Base-by-base conservation (phyloP, 2,329 filamentous ascomycete species). In the Curvularia hawaiiensis region DNA sequence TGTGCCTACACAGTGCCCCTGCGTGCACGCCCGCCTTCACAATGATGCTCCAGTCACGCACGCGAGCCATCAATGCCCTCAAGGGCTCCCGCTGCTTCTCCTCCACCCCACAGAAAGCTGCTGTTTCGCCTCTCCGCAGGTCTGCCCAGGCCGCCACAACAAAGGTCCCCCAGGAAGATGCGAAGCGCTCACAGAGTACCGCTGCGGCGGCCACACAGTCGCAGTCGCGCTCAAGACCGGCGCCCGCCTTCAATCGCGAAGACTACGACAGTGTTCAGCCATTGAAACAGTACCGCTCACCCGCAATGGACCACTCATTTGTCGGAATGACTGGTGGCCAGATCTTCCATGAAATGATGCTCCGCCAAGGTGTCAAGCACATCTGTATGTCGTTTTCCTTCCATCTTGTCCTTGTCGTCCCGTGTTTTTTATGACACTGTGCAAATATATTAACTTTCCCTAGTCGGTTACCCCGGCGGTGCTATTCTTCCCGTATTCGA, bases 301-400 rank as follows among this genome's bases (percentile, higher is more conserved):
- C 77, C 22, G 80, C 82, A 66, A 80, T 83, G 80, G 81, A 83
- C 71, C 80, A 83, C 67, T 81, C 79, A 59, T 96, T 98, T 78
- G 92, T 98, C 73, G 94, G 94, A 63, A 94, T 93, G 84, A 96
- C 88, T 49, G 94, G 95, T 74, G 95, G 95, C 74, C 89, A 97
- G 79, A 97, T 98, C 69, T 97, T 98, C 79, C 93, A 98, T 78
- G 94, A 98, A 80, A 98, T 98, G 94, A 97, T 99, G 93, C 84
- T 96, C 61, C 85, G 94, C 73, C 90, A 94, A 69, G 86, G 84
- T 68, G 94, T 99, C 55, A 95, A 97, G 82, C 92, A 97, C 77
- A 86, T 98, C 73, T 98, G 92, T 96, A 84, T 75, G 91, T 2
- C 33, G 20, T 7, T 4, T 4, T 24, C 16, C 16, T 47, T 24